Evolutionary conservation across 2,329 filamentous ascomycete species (phyloP), one percentile per base, ranked within the genome.

Genomic region (Teratosphaeria zuluensis): DNA sequence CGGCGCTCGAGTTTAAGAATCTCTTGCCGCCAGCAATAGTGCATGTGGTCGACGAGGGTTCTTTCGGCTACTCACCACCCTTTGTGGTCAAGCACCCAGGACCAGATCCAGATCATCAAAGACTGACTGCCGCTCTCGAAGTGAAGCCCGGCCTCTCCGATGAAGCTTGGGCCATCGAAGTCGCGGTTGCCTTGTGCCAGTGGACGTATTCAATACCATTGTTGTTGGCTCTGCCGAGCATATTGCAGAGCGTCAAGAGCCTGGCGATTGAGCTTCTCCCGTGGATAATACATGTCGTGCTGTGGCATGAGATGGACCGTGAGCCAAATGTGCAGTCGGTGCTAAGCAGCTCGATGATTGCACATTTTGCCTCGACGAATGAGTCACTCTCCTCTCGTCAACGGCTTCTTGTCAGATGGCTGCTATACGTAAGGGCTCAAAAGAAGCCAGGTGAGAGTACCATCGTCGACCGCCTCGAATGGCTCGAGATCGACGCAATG

Each of bases 391-490:
- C 21, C 9, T 80, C 84, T 5, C 90, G 90, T 65, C 75, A 88
- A 55, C 85, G 84, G 61, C 80, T 94, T 38, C 76, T 96, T 0
- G 81, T 97, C 46, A 87, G 90, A 62, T 83, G 86, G 3, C 78
- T 99, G 32, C 76, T 99, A 2, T 99, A 97, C 69, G 80, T 99
- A n/a, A 84, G 91, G 42, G 90, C 87, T 3, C 92, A 95, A 68
- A 80, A 82, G 31, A 75, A 87, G 14, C 88, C 89, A 0, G 81
- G 84, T 12, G 94, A 99, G 71, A 76, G 77, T 0, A 95, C 90
- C 0, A 87, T 89, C 64, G 86, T 86, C 7, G 89, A 96, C 65
- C 84, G 94, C 58, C 54, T 55, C 12, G 79, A 86, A 55, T 99
- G 95, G 95, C 80, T 99, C 19, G 88, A 95, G 30, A 77, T 97